Base-by-base conservation (phyloP, 768 basidiomycete genomes). In the Leccinellum rugosiceps region DNA sequence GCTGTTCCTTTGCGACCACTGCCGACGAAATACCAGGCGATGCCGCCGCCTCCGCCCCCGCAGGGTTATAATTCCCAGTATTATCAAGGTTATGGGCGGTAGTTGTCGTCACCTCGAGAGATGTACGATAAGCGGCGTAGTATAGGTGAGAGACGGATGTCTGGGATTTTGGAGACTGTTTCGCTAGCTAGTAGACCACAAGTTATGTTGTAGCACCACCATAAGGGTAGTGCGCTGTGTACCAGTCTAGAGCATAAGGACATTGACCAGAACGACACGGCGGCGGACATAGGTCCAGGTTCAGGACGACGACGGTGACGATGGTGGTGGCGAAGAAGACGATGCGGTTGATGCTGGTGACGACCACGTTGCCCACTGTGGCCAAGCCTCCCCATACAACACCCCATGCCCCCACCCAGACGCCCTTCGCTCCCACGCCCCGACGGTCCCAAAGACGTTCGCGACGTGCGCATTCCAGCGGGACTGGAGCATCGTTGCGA, bases 401-500 rank as follows among this genome's bases (percentile, higher is more conserved):
- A 77, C 50, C 45, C 65, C 76, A 62, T 67, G 67, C 23, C 81
- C 79, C 82, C 81, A 81, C 6, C 75, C 77, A 46, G 73, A 72
- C 30, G 75, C 77, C 6, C 73, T 75, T 32, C 66, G 74, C 55
- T 85, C 84, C 76, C 78, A 79, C 32, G 70, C 70, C 25, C 75
- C 69, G 54, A 79, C 72, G 13, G 78, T 76, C 21, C 69, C 61
- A 56, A 80, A 81, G 23, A 82, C 58, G 38, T 65, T 65, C 6
- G 76, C 82, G 19, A 87, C 63, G 58, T 45, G 44, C 14, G 13
- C 23, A 19, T 45, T 45, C 44, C 44, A 45, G 21, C 23, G 21
- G 6, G 77, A 76, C 60, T 86, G 76, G 23, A 87, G 43, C 41
- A 83, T 73, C 3, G 77, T 66, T 4, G 69, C 60, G 61, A 86